Evolutionary conservation across 208 protist species (phyloP).

Genomic region (Leishmania tarentolae): DNA sequence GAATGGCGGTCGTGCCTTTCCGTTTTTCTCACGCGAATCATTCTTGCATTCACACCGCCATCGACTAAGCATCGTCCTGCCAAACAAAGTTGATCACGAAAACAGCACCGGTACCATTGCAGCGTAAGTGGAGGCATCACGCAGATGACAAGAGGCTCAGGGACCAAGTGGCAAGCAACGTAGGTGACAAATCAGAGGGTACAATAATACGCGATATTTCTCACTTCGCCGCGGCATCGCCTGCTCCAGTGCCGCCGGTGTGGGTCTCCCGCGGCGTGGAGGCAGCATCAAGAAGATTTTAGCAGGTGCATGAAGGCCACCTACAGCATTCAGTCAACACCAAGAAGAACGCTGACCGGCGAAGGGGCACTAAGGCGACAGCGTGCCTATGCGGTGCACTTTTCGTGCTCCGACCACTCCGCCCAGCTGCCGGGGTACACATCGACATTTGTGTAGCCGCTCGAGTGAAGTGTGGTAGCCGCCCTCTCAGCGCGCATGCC

Average conservation of each 20-base stretch:
- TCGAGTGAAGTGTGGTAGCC: slow-evolving; percentile 29
- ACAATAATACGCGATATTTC: background rate
- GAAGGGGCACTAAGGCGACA: background rate
- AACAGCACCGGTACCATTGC: background rate
- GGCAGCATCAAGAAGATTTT: too few relatives aligned
- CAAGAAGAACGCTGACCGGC: background rate
- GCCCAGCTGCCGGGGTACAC: slow-evolving; percentile 76
- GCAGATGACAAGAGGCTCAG: too few relatives aligned
- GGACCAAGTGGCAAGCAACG: background rate
- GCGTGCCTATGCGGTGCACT: slow-evolving; percentile 12
- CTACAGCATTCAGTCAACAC: background rate
- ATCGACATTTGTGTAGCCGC: slow-evolving; percentile 64
- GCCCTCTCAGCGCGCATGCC: slow-evolving; percentile 63
- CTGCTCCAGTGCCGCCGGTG: background rate
- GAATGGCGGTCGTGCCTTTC: background rate
- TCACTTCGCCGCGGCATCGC: background rate
- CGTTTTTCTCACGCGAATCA: background rate
- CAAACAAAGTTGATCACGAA: background rate
- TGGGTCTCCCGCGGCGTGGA: background rate
- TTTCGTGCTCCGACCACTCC: slow-evolving; percentile 62
- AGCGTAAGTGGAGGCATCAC: too few relatives aligned
- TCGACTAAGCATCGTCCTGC: background rate
- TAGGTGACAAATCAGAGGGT: background rate
- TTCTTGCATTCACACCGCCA: too few relatives aligned
- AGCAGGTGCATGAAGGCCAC: background rate